Evolutionary conservation across 139 green algal genomes (phyloP), one percentile per base, ranked within the genome.

Genomic region (Chlamydomonas asymmetrica): DNA sequence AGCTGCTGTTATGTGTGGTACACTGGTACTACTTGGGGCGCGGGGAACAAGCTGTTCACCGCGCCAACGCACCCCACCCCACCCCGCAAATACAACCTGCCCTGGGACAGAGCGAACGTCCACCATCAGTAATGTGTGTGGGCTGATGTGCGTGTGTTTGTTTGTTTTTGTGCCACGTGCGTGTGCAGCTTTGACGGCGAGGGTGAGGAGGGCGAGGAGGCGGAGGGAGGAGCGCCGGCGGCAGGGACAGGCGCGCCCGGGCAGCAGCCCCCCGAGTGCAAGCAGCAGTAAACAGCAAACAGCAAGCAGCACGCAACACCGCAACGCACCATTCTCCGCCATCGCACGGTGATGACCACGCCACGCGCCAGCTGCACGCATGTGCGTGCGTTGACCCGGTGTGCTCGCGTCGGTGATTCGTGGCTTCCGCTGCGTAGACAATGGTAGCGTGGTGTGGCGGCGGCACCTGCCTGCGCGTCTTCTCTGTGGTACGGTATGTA

Each of bases 201-300:
- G 4, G 93, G 91, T 10, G 88, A 92, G n/a, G 82, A 87, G 32
- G 86, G 89, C 35, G 88, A 88, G 43, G 85, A 89, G 4, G 79
- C 79, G 2, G 82, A 89, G 10, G 77, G 85, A 0, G 80, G 84
- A 52, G 81, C 77, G 37, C 79, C 65, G 0, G 69, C 4, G 25
- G 4, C 68, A 38, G 79, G 52, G 6, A 59, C 54, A 5, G 62
- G 20, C 5, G 78, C 73, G n/a, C 49, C 66, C n/a, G 81, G 71
- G 34, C 82, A 91, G 43, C 80, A 93, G 84, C 88, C 87, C 29
- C 84, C 88, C 25, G 90, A 95, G 74, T 95, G 90, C 90, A 94
- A 95, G 86, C 89, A 95, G 83, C 90, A 95, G 69, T 95, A 75
- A 81, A 2, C 49, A 41, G 65, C 60, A 67, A 38, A 37, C 63